Evolutionary conservation across 306 rosid genomes (phyloP).

Genomic region (Medicago lupulina): DNA sequence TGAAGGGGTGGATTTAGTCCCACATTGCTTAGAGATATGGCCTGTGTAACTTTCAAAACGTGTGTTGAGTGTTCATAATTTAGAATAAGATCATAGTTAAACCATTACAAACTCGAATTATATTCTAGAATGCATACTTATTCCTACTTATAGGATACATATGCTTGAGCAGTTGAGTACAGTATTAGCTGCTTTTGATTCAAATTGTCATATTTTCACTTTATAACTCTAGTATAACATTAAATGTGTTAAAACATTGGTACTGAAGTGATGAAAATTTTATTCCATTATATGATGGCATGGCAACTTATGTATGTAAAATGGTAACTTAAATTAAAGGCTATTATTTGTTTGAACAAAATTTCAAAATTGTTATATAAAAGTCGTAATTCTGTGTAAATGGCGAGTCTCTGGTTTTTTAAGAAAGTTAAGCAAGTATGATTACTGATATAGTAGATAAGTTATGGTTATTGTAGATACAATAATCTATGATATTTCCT

Average conservation of each 20-base stretch:
- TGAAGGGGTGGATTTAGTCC: too few species aligned
- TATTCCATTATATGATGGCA: too few species aligned
- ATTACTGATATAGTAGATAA: slow-evolving; percentile 3
- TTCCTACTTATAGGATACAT: neutral
- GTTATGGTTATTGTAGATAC: slow-evolving; percentile 12
- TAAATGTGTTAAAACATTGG: neutral
- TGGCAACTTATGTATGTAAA: too few species aligned
- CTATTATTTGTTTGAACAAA: too few species aligned
- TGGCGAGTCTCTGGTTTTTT: neutral
- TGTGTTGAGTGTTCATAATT: neutral
- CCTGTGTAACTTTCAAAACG: neutral
- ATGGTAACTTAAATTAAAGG: too few species aligned
- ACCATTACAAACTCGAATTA: neutral
- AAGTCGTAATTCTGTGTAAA: too few species aligned
- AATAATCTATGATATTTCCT: slow-evolving; percentile 17
- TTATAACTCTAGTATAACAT: neutral
- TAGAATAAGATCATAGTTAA: neutral
- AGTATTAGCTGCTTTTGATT: neutral
- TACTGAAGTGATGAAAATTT: neutral
- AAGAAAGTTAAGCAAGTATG: slow-evolving; percentile 14
- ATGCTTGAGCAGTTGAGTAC: too few species aligned
- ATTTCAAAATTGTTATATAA: too few species aligned
- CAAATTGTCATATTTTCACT: slow-evolving; percentile 1
- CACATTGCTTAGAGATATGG: too few species aligned
- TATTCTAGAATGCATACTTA: neutral